A percentile compares a stretch with the other conserved stretches of the same genome.
Evolutionary conservation across 495 filamentous ascomycete species (phyloP).

Genomic region (Aspergillus kassunensis): DNA sequence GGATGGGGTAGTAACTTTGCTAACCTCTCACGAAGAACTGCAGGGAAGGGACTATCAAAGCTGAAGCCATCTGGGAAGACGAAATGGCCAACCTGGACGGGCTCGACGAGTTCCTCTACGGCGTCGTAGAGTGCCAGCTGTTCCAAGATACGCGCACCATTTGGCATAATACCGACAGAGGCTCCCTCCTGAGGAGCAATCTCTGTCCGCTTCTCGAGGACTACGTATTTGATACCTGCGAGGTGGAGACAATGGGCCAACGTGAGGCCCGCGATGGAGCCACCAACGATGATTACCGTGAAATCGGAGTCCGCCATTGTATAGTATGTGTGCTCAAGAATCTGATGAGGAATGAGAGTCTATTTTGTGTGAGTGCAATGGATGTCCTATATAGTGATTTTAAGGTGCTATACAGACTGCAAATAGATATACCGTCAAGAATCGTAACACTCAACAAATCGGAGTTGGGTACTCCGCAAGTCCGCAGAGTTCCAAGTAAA

Average conservation of each 20-base stretch:
- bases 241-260: slow-evolving; percentile 41
- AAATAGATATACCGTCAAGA: no score
- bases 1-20: not conserved
- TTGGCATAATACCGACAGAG: slow-evolving; percentile 26
- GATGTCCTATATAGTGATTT: no score
- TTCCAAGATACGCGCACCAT: slow-evolving; percentile 40
- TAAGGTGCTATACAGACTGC: no score
- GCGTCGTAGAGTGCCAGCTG: slow-evolving; percentile 43
- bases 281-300: slow-evolving; percentile 48
- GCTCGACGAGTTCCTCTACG: slow-evolving; percentile 15
- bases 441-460: no score
- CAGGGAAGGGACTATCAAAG: slow-evolving; percentile 4
- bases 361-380: no score
- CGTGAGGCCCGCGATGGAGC: slow-evolving; percentile 45
- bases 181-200: slow-evolving; percentile 38
- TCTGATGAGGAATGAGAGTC: no score
- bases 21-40: not conserved
- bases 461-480: no score
- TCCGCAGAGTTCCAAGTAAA: no score
- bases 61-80: slow-evolving; percentile 6
- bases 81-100: not conserved
- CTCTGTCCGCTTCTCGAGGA: slow-evolving; percentile 39
- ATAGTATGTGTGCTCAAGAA: no score
- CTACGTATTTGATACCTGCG: slow-evolving; percentile 45
- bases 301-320: no score